phyloP scores from a whole-genome alignment of 352 stramenopile species.

The Phytophthora cactorum region DNA sequence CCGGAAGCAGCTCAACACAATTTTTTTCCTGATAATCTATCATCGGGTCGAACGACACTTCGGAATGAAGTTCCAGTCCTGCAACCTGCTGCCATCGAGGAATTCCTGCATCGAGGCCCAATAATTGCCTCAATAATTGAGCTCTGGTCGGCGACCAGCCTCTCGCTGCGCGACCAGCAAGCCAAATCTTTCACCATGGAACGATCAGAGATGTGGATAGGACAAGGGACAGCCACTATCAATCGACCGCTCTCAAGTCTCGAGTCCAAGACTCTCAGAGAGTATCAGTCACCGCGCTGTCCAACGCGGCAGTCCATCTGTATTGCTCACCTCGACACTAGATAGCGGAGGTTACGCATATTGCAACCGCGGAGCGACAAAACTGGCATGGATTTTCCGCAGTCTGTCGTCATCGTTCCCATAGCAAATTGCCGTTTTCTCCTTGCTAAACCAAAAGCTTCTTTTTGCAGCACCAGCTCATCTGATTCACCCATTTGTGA shows the following conservation, averaged over 20 bases:
- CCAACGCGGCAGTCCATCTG: conserved; percentile 4
- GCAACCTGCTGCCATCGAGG: neutral
- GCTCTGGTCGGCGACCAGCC: conserved; percentile 4
- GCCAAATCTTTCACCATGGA: conserved; percentile 19
- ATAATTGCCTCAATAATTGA: conserved; percentile 10
- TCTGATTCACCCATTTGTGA: conserved; percentile 8
- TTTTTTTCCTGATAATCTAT: neutral
- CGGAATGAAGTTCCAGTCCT: no score
- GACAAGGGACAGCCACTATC: neutral
- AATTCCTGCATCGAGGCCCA: neutral
- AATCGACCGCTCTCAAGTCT: neutral
- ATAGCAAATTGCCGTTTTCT: conserved; percentile 7
- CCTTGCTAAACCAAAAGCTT: neutral
- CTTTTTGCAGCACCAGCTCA: neutral
- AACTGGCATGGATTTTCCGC: conserved; percentile 4
- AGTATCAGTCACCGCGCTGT: neutral
- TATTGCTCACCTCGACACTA: neutral
- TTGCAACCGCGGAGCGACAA: neutral
- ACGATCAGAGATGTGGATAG: conserved; percentile 26
- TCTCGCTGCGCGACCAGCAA: conserved; percentile 14
- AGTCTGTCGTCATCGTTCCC: neutral
- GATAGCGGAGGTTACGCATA: neutral
- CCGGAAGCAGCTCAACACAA: no score
- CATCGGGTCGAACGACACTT: neutral
- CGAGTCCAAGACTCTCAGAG: neutral